A percentile compares a stretch with the other conserved stretches of the same genome.
Evolutionary conservation across 306 rosid species (phyloP).

Genomic region (Quercus dentata): DNA sequence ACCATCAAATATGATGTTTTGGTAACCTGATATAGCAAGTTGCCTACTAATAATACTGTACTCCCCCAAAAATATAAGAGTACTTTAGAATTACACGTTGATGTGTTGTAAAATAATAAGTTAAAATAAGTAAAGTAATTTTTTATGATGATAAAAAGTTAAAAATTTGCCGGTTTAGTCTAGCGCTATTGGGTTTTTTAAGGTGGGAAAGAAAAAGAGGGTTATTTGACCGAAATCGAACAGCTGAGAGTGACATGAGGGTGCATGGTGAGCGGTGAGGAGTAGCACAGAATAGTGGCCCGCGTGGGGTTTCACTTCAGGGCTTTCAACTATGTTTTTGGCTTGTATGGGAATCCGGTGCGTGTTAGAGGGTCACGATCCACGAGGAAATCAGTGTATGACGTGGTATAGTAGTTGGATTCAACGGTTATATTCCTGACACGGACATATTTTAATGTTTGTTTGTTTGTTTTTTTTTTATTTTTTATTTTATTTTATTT

Average conservation of each 20-base stretch:
- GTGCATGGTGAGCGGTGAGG: conserved; percentile 8
- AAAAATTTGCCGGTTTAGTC: background rate
- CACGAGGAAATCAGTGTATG: conserved; percentile 26
- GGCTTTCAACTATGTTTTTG: background rate
- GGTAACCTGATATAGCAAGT: too few relatives aligned
- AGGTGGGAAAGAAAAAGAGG: background rate
- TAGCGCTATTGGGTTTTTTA: background rate
- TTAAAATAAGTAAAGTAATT: too few relatives aligned
- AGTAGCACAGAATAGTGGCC: background rate
- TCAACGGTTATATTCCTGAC: conserved; percentile 31
- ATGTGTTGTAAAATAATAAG: too few relatives aligned
- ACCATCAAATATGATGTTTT: too few relatives aligned
- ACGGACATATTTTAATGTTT: background rate
- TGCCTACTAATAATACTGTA: too few relatives aligned
- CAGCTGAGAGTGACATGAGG: conserved; percentile 30
- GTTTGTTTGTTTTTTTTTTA: background rate
- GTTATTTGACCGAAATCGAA: conserved; percentile 19
- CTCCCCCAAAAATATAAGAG: too few relatives aligned
- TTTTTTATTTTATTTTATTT: too few relatives aligned
- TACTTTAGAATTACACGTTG: too few relatives aligned
- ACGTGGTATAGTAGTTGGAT: conserved; percentile 38
- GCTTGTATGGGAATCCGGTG: background rate
- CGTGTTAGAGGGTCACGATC: background rate
- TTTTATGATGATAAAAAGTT: too few relatives aligned
- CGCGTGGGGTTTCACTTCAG: background rate